Evolutionary conservation across 179 eudicot species (phyloP).

Genomic region (Carnegiea gigantea): DNA sequence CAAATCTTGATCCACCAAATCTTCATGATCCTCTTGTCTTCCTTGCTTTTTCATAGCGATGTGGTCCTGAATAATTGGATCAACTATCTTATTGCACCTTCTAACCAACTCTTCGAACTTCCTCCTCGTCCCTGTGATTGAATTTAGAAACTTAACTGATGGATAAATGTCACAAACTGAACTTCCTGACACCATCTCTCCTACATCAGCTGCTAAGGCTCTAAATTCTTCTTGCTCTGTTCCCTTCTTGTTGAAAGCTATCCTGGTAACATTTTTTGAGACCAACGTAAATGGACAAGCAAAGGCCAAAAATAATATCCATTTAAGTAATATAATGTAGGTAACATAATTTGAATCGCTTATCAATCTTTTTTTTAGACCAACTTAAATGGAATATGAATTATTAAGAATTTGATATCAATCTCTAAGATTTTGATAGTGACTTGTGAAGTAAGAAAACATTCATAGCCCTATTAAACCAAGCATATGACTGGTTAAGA

Average conservation of each 20-base stretch:
- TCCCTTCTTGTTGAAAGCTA: constrained; percentile 15
- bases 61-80: constrained; percentile 25
- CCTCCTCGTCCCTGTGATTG: not conserved
- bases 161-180: no score
- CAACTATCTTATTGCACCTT: constrained; percentile 4
- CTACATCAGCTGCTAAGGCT: not conserved
- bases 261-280: not conserved
- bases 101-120: not conserved
- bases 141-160: not conserved
- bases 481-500: no score
- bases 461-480: no score
- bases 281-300: no score
- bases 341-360: no score
- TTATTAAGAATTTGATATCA: no score
- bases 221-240: constrained; percentile 9
- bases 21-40: not conserved
- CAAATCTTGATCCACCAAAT: not conserved
- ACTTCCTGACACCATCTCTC: not conserved
- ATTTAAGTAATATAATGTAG: no score
- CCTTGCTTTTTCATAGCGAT: not conserved
- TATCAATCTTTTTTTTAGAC: no score
- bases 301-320: no score
- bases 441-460: no score
- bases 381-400: no score
- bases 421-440: no score